A percentile compares a stretch with the other conserved stretches of the same genome.
phyloP scores from a whole-genome alignment of 2,329 filamentous ascomycete species.

The Epichloe gansuensis region DNA sequence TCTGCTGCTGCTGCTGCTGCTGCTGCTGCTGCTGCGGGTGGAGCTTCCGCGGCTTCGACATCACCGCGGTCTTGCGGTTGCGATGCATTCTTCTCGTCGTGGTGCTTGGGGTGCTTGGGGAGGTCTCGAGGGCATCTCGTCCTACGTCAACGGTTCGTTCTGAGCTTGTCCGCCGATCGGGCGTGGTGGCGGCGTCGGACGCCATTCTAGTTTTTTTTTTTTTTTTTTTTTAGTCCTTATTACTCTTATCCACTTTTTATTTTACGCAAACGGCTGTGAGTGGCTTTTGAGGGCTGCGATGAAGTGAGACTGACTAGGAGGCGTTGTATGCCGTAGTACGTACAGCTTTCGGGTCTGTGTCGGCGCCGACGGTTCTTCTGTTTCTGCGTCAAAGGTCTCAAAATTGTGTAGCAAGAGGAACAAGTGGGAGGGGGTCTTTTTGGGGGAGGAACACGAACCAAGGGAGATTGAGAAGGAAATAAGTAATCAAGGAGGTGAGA shows the following conservation, averaged over 20 bases:
- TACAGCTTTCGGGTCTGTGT: no score
- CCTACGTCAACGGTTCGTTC: conserved; percentile 18
- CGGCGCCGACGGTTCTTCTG: no score
- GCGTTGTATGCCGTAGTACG: no score
- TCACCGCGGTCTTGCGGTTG: not conserved
- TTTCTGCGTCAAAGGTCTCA: no score
- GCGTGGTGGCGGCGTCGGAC: conserved; percentile 1
- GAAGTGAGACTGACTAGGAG: no score
- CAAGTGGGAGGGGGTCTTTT: no score
- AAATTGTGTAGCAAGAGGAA: no score
- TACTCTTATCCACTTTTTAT: not conserved
- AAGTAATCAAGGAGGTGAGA: no score
- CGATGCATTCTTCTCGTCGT: not conserved
- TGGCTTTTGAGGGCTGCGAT: not conserved
- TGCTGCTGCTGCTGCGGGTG: not conserved
- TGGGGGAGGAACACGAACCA: no score
- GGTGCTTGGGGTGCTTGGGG: not conserved
- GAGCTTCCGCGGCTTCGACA: conserved; percentile 6
- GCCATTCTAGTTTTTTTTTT: conserved; percentile 1
- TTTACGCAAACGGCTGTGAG: not conserved
- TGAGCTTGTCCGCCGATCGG: conserved; percentile 16
- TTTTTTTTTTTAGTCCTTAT: not conserved
- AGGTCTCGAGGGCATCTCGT: conserved; percentile 6
- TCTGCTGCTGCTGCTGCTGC: not conserved
- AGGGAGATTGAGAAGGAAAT: no score